Conservation (phyloP, 768 basidiomycete species). For the Plicaturopsis crispa region DNA sequence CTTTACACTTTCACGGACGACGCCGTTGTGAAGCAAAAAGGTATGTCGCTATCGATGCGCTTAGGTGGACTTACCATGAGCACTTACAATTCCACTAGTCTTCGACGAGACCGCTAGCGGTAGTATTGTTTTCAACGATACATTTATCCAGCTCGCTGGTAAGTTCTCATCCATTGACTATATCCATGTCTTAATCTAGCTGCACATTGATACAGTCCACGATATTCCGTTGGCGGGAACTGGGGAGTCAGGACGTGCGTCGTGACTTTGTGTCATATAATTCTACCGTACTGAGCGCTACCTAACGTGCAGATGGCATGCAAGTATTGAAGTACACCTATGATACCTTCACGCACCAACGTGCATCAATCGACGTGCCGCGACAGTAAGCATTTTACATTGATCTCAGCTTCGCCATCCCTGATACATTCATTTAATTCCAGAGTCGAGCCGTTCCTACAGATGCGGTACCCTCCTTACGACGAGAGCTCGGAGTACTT, state of each 20-base stretch:
- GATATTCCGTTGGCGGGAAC: slow-evolving; percentile 46
- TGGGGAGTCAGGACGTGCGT: slow-evolving; percentile 61
- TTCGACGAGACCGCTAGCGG: slow-evolving; percentile 51
- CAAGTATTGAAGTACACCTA: slow-evolving; percentile 47
- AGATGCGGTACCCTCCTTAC: slow-evolving; percentile 59
- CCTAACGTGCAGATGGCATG: slow-evolving; percentile 39
- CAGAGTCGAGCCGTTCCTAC: slow-evolving; percentile 45
- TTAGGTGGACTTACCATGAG: neutral
- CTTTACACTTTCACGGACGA: slow-evolving; percentile 58
- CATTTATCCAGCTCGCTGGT: slow-evolving; percentile 46
- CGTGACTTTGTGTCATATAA: neutral
- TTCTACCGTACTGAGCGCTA: neutral
- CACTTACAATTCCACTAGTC: slow-evolving; percentile 42
- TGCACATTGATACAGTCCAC: slow-evolving; percentile 18
- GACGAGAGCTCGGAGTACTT: slow-evolving; percentile 27
- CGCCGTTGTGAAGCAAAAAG: slow-evolving; percentile 22
- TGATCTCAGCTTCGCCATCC: neutral
- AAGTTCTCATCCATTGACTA: too few species aligned
- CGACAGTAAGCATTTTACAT: slow-evolving; percentile 34
- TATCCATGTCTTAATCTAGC: too few species aligned
- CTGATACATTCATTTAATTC: neutral
- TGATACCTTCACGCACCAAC: slow-evolving; percentile 44
- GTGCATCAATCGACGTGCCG: slow-evolving; percentile 47
- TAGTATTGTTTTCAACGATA: slow-evolving; percentile 50
- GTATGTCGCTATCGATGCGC: neutral